Evolutionary conservation across 2,329 filamentous ascomycete genomes (phyloP).

Genomic region (Fusarium papillatum): DNA sequence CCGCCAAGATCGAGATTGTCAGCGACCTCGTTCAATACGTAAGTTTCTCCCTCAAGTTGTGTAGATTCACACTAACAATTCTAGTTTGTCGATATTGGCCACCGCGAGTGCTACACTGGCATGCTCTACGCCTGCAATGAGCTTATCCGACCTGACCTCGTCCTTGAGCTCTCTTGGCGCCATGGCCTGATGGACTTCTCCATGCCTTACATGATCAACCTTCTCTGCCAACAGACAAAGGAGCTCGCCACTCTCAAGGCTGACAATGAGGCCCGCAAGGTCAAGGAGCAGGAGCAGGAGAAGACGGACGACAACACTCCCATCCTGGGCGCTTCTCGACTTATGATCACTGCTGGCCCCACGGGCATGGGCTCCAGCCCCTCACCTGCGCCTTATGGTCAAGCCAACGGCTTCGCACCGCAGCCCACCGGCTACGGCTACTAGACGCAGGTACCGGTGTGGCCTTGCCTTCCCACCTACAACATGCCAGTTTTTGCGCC

Average conservation of each 20-base stretch:
- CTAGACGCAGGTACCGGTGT: conserved; percentile 57
- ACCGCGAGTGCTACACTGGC: conserved; percentile 99
- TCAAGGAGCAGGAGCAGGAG: conserved; percentile 77
- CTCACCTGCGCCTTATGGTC: conserved; percentile 77
- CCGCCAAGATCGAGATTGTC: conserved; percentile 90
- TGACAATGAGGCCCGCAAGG: conserved; percentile 96
- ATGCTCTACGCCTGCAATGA: conserved; percentile 99
- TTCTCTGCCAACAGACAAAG: conserved; percentile 90
- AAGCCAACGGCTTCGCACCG: conserved; percentile 90
- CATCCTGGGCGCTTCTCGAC: conserved; percentile 87
- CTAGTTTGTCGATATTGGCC: conserved; percentile 98
- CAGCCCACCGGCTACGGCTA: conserved; percentile 86
- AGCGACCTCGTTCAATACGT: conserved; percentile 97
- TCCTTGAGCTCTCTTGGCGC: conserved; percentile 98
- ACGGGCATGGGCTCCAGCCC: conserved; percentile 57
- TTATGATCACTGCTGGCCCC: conserved; percentile 97
- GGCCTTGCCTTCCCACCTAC: conserved; percentile 39
- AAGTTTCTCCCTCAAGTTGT: conserved; percentile 63
- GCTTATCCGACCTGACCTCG: conserved; percentile 90
- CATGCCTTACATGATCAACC: conserved; percentile 99
- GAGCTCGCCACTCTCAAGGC: conserved; percentile 89
- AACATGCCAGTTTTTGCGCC: conserved; percentile 18
- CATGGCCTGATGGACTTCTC: conserved; percentile 95
- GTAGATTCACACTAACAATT: conserved; percentile 47
- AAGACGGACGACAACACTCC: conserved; percentile 95